Base-by-base conservation (phyloP, 108 stramenopile genomes). In the Stephanodiscus minutulus region DNA sequence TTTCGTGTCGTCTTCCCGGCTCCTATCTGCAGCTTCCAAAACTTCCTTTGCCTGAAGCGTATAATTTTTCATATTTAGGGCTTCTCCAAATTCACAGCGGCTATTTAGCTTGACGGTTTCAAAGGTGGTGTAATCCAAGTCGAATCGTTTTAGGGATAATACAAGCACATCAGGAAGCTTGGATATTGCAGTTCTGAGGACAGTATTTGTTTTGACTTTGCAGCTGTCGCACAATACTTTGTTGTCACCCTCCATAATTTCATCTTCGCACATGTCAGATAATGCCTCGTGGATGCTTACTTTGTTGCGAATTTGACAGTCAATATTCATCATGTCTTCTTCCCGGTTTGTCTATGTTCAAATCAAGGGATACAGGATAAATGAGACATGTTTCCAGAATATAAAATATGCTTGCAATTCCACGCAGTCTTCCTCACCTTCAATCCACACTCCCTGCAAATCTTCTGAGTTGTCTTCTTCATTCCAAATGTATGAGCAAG, bases 101-200 rank as follows among this genome's bases (percentile, higher is more conserved):
- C 91, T 94, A 69, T 99, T 99, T 56, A 99, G 68, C 75, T 99
- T 99, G 27, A 99, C 98, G n/a, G 98, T 99, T 73, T 99, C 98
- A 67, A 98, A 99, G 13, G 97, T 99, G 49, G 81, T 96, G 77
- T 92, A 99, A 69, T 99, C 98, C 68, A 99, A 83, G 76, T 99
- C 98, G 60, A 99, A 99, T 13, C 98, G 85, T 83, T 99, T 99
- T 74, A 99, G 75, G 44, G 96, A 96, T 47, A 99, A 74, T 13
- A 98, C 85, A 41, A 99, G 79, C 71, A 96, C 84, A 73, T 97
- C 93, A 12, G 98, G 97, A n/a, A 98, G 76, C 25, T 83, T 70
- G 1, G 91, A 92, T 52, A 99, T 82, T 35, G 96, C 93, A 10
- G 96, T 97, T 60, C 93, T 57, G 24, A 96, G 80, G 15, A 96